phyloP scores from a whole-genome alignment of 148 eudicot species.

The Polygonum maritimum region DNA sequence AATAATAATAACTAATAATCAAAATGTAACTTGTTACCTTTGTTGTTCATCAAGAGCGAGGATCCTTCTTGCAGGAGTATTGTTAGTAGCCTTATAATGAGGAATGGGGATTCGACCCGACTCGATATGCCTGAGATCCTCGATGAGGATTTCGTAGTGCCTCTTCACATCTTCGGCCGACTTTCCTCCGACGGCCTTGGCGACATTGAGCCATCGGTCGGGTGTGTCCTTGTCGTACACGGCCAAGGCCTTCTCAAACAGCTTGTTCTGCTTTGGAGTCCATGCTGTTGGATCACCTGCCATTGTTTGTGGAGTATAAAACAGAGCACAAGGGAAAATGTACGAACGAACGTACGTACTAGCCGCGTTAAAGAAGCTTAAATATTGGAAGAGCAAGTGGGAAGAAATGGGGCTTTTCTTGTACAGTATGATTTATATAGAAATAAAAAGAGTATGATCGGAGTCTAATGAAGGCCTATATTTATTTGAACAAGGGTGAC shows the following conservation, averaged over 20 bases:
- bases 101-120: slow-evolving; percentile 12
- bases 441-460: neutral
- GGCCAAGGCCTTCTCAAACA: slow-evolving; percentile 12
- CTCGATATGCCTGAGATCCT: slow-evolving; percentile 12
- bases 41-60: neutral
- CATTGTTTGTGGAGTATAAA: neutral
- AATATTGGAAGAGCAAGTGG: neutral
- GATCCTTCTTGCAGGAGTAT: neutral
- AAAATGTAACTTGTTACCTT: neutral
- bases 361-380: neutral
- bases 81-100: neutral
- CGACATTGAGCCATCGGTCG: slow-evolving; percentile 11
- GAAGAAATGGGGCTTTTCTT: neutral
- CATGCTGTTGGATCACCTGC: neutral
- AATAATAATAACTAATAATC: no score
- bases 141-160: slow-evolving; percentile 13
- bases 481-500: slow-evolving; percentile 2
- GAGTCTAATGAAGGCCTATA: neutral
- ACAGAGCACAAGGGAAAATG: neutral
- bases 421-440: neutral
- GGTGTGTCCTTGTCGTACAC: slow-evolving; percentile 16
- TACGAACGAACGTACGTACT: neutral
- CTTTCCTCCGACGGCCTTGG: slow-evolving; percentile 12
- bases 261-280: slow-evolving; percentile 10
- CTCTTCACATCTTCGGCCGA: slow-evolving; percentile 9